Evolutionary conservation across 441 rosid species (phyloP).

Genomic region (Populus tomentosa): DNA sequence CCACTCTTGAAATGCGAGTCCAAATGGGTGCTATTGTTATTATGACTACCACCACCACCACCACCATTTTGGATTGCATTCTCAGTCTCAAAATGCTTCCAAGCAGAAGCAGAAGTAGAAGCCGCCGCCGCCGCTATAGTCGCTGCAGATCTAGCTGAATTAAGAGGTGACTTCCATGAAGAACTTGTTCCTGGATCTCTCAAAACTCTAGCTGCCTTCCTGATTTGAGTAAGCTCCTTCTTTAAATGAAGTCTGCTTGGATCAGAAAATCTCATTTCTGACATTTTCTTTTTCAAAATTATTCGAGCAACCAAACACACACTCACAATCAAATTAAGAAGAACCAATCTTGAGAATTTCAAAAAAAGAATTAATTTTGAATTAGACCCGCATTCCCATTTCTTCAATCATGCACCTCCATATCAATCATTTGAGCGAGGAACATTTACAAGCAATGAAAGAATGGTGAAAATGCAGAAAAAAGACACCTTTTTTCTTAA

Average conservation of each 20-base stretch:
- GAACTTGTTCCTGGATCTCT: conserved; percentile 94
- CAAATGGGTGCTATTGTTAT: conserved; percentile 10
- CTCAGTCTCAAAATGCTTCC: conserved; percentile 24
- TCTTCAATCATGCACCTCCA: not conserved
- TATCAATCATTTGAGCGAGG: not conserved
- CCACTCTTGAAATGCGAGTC: conserved; percentile 27
- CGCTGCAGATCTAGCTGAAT: conserved; percentile 64
- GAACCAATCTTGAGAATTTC: not conserved
- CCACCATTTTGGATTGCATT: conserved; percentile 20
- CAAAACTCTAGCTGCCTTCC: conserved; percentile 72
- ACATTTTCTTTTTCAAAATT: conserved; percentile 27
- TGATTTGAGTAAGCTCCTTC: conserved; percentile 87
- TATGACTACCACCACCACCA: not conserved
- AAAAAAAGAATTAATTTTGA: not conserved
- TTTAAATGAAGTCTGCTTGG: conserved; percentile 75
- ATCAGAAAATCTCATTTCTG: conserved; percentile 58
- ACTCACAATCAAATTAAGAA: not conserved
- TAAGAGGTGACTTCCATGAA: conserved; percentile 81
- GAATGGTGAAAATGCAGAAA: not conserved
- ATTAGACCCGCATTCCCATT: not conserved
- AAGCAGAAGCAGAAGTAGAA: conserved; percentile 24
- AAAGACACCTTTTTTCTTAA: not conserved
- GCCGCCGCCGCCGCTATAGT: conserved; percentile 32
- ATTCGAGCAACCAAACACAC: not conserved
- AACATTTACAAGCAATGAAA: not conserved